Conservation (phyloP, 73 alveolate species). For the Halteria grandinella region DNA sequence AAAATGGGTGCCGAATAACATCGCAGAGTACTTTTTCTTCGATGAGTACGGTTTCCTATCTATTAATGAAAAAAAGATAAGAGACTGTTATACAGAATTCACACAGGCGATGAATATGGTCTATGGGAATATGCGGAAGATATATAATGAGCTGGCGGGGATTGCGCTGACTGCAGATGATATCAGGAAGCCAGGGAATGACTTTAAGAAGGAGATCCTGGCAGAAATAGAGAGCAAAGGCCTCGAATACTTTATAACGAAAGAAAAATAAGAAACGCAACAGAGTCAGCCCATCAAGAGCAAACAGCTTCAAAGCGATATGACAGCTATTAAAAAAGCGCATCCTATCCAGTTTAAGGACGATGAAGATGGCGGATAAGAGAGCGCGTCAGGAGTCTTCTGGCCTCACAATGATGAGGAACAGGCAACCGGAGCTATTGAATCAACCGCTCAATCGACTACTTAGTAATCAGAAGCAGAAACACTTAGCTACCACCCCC, state of each 20-base stretch:
- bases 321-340: no score
- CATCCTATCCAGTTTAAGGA: no score
- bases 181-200: neutral
- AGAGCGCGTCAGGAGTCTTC: no score
- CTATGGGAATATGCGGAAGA: neutral
- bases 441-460: no score
- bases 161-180: neutral
- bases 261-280: neutral
- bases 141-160: neutral
- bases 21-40: conserved; percentile 45
- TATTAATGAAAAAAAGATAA: conserved; percentile 9
- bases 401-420: no score
- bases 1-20: conserved; percentile 31
- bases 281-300: no score
- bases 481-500: no score
- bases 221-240: conserved; percentile 6
- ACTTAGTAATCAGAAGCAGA: no score
- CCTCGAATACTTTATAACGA: neutral
- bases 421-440: no score
- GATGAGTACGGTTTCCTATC: conserved; percentile 24
- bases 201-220: neutral
- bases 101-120: neutral
- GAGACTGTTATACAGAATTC: conserved; percentile 20
- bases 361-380: no score
- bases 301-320: no score